These are phyloP conservation scores for Hypoxylon trugodes DNA, from an alignment of 495 filamentous ascomycete genomes.

Conservation along the genomic window DNA sequence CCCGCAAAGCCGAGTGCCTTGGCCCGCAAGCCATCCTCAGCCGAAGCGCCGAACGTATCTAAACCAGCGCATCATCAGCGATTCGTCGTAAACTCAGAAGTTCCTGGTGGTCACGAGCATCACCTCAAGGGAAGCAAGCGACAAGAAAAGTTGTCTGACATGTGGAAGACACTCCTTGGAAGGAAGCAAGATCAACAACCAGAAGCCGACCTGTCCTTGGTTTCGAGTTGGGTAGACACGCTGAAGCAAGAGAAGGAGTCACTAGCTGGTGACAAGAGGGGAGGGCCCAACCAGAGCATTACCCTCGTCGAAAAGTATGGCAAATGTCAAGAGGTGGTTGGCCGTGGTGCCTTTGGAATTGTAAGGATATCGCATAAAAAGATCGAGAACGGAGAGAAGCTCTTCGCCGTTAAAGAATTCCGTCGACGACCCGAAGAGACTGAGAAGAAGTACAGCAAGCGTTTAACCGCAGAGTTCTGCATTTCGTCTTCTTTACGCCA, in stretches of 20 bases:
- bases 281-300: slow-evolving; percentile 76
- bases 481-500: slow-evolving; percentile 96
- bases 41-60: slow-evolving; percentile 41
- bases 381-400: slow-evolving; percentile 87
- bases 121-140: slow-evolving; percentile 84
- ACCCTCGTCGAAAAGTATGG: slow-evolving; percentile 96
- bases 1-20: slow-evolving; percentile 35
- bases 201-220: slow-evolving; percentile 88
- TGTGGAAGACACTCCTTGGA: slow-evolving; percentile 84
- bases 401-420: slow-evolving; percentile 99
- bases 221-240: slow-evolving; percentile 96
- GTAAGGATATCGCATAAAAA: slow-evolving; percentile 98
- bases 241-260: slow-evolving; percentile 86
- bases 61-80: slow-evolving; percentile 48
- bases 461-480: slow-evolving; percentile 98
- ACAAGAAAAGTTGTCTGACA: slow-evolving; percentile 94
- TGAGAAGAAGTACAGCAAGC: slow-evolving; percentile 96
- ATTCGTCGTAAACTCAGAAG: slow-evolving; percentile 52
- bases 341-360: slow-evolving; percentile 96
- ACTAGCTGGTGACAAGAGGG: slow-evolving; percentile 73
- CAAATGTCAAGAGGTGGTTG: slow-evolving; percentile 97
- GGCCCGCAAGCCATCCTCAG: slow-evolving; percentile 42
- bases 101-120: slow-evolving; percentile 78
- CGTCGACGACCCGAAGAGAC: slow-evolving; percentile 92
- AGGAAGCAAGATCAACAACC: slow-evolving; percentile 76